Evolutionary conservation across 768 basidiomycete genomes (phyloP).

Genomic region (Epithele typhae): DNA sequence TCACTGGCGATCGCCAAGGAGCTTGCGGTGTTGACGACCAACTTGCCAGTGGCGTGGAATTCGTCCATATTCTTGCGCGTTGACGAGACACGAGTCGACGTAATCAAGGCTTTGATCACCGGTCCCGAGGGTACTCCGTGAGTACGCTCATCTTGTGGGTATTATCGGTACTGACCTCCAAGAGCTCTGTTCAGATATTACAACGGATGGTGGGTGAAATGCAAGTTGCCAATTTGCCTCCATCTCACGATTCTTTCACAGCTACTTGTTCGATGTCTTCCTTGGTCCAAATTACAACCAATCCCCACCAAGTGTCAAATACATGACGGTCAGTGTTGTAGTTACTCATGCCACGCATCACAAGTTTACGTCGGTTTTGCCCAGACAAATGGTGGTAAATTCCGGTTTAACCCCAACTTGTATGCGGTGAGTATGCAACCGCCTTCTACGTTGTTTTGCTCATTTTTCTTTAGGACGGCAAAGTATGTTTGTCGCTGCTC

Average conservation of each 20-base stretch:
- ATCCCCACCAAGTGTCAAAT: slow-evolving; percentile 72
- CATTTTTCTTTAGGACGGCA: slow-evolving; percentile 92
- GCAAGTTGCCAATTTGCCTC: too few species aligned
- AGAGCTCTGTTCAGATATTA: slow-evolving; percentile 51
- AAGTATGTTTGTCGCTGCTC: slow-evolving; percentile 88
- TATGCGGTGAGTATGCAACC: slow-evolving; percentile 73
- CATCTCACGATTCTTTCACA: slow-evolving; percentile 13
- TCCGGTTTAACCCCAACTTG: slow-evolving; percentile 90
- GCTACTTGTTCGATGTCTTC: slow-evolving; percentile 89
- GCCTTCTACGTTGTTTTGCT: too few species aligned
- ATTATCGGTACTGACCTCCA: slow-evolving; percentile 5
- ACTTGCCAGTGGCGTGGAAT: slow-evolving; percentile 91
- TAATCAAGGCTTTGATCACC: slow-evolving; percentile 89
- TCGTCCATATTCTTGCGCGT: slow-evolving; percentile 92
- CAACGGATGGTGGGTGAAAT: slow-evolving; percentile 76
- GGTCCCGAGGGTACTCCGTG: slow-evolving; percentile 94
- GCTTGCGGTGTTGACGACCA: slow-evolving; percentile 92
- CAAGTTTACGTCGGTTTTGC: neutral
- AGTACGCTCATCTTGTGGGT: slow-evolving; percentile 25
- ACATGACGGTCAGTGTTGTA: slow-evolving; percentile 57
- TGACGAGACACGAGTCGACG: slow-evolving; percentile 87
- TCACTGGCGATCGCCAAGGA: slow-evolving; percentile 95
- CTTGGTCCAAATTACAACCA: slow-evolving; percentile 87
- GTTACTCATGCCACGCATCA: neutral
- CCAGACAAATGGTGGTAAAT: slow-evolving; percentile 85